Evolutionary conservation across 306 rosid genomes (phyloP), one percentile per base, ranked within the genome.

Genomic region (Prunus fruticosa): DNA sequence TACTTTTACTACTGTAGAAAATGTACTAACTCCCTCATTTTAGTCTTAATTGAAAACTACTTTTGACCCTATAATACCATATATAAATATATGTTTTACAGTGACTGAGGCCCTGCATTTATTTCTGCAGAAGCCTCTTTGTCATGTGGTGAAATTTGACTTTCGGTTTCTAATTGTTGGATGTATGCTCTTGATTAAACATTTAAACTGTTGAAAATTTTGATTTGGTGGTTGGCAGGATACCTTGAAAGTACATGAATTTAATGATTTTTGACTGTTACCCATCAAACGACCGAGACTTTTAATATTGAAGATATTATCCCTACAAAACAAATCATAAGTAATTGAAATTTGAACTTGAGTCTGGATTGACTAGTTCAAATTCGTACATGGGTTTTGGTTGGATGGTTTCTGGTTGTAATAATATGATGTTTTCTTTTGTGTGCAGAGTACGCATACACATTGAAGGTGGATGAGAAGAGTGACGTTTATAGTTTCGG

Each of bases 401-500:
- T 25, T 49, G 3, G 16, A 38, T 18, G 18, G 58, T 3, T 41
- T 38, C 62, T 38, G 45, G 62, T 64, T 60, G 47, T 25, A 51
- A 69, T n/a, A 68, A 64, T 32, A 64, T 34, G 47, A 64, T 46
- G 3, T 68, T 49, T 80, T 69, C 68, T 83, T 46, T 2, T 51
- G 43, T 72, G 10, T 78, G 86, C 91, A 95, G 98, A 95, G 78
- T 95, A 95, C 79, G 98, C 98, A 3, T 95, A 95, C 82, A 95
- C 98, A 18, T 71, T 95, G 79, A 92, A 87, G 83, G 97, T 95
- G 11, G 98, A 95, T 60, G 98, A 92, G 86, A 95, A 95, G 79
- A 95, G 98, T 46, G 98, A 92, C 23, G 97, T 95, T 3, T 95
- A 95, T 79, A 95, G 98, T 77, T 95, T 90, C 4, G 98, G 98